Percentiles rank a stretch among this genome's conserved stretches.
Evolutionary conservation across 129 eudicot species (phyloP).

Genomic region (Helianthus annuus): DNA sequence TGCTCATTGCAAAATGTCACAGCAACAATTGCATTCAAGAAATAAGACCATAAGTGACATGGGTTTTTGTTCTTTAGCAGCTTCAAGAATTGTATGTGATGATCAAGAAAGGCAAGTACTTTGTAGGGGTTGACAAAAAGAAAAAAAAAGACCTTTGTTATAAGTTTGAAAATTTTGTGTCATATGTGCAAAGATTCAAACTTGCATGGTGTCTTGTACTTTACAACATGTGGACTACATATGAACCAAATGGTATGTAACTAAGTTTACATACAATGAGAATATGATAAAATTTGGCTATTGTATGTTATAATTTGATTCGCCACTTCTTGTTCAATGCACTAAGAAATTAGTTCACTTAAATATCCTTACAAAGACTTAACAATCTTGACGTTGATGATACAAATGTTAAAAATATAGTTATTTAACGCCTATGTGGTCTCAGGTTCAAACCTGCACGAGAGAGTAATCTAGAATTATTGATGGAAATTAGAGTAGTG

Average conservation of each 20-base stretch:
- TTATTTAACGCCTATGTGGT: too few species aligned
- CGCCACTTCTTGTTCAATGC: neutral
- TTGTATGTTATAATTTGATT: neutral
- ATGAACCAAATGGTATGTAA: neutral
- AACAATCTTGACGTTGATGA: neutral
- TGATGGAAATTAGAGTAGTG: too few species aligned
- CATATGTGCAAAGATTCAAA: slow-evolving; percentile 31
- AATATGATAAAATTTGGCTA: neutral
- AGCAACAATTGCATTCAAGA: slow-evolving; percentile 48
- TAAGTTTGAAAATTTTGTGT: slow-evolving; percentile 28
- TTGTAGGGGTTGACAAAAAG: slow-evolving; percentile 58
- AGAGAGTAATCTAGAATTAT: too few species aligned
- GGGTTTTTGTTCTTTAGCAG: slow-evolving; percentile 51
- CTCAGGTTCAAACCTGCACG: too few species aligned
- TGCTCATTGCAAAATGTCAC: slow-evolving; percentile 93
- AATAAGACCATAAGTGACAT: slow-evolving; percentile 53
- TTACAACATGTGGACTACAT: slow-evolving; percentile 12
- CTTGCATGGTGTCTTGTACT: slow-evolving; percentile 21
- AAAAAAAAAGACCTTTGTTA: slow-evolving; percentile 4
- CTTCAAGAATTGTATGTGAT: slow-evolving; percentile 54
- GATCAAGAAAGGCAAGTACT: slow-evolving; percentile 63
- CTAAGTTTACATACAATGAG: neutral
- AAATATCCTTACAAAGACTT: neutral
- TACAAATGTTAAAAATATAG: neutral
- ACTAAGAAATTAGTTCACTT: too few species aligned